These are phyloP conservation scores for Neohortaea acidophila DNA, from an alignment of 495 filamentous ascomycete species.

Conservation along the genomic window DNA sequence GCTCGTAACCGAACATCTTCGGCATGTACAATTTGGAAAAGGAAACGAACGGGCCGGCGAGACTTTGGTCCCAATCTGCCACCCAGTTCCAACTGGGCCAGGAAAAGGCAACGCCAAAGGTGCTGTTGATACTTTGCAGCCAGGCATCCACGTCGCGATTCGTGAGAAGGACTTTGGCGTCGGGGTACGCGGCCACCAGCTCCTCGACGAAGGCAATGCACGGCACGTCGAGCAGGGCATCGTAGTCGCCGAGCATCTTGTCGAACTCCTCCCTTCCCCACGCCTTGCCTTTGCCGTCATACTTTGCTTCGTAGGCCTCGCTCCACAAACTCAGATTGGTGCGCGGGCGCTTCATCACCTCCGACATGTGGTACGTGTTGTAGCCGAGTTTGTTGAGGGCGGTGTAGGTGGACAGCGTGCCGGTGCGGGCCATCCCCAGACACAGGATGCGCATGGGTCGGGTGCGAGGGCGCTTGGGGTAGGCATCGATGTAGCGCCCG, in stretches of 20 bases:
- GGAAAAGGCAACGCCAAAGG: background rate
- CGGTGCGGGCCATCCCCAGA: conserved; percentile 13
- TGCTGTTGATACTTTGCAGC: background rate
- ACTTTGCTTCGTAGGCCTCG: conserved; percentile 10
- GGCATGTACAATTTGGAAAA: background rate
- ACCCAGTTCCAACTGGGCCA: background rate
- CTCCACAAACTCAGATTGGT: conserved; percentile 3
- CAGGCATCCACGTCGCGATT: conserved; percentile 8
- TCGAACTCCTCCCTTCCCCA: conserved; percentile 8
- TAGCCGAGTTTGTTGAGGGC: conserved; percentile 9
- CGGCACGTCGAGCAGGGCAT: conserved; percentile 11
- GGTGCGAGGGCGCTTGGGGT: too few relatives aligned
- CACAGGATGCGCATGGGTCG: conserved; percentile 11
- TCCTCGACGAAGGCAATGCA: conserved; percentile 10
- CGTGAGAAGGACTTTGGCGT: conserved; percentile 11
- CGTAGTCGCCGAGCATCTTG: conserved; percentile 7
- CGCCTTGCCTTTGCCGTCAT: background rate
- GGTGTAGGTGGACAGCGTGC: conserved; percentile 6
- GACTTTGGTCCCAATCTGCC: background rate
- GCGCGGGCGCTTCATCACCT: background rate
- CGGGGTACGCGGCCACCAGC: conserved; percentile 11
- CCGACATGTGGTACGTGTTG: conserved; percentile 8
- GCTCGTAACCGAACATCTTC: background rate
- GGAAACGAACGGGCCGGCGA: background rate
- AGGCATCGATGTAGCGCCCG: too few relatives aligned